phyloP scores from a whole-genome alignment of 192 early-diverging fungal species.

The Coemansia sp. region DNA sequence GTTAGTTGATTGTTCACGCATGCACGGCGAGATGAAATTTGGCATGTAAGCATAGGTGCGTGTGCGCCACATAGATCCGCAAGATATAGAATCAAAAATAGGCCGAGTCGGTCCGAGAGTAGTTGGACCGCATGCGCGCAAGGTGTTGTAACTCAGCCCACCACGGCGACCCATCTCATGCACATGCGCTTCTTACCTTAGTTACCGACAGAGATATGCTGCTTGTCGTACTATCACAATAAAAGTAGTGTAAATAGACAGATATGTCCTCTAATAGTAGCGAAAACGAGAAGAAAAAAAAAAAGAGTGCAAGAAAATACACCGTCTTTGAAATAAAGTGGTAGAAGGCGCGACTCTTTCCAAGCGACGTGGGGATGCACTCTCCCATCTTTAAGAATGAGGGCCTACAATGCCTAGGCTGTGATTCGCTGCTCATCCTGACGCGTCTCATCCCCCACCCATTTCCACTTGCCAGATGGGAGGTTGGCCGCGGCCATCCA shows the following conservation, averaged over 20 bases:
- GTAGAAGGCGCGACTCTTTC: neutral
- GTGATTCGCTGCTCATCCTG: neutral
- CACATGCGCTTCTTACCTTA: neutral
- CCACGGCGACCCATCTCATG: neutral
- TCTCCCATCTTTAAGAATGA: neutral
- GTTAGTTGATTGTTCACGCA: neutral
- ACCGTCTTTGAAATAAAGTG: neutral
- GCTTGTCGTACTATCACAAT: neutral
- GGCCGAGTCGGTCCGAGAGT: neutral
- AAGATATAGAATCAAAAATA: neutral
- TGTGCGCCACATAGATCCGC: neutral
- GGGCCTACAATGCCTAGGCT: neutral
- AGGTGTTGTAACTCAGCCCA: neutral
- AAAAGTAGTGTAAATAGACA: neutral
- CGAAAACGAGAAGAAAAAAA: constrained; percentile 1
- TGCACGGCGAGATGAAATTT: neutral
- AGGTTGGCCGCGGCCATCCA: neutral
- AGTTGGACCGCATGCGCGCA: neutral
- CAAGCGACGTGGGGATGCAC: neutral
- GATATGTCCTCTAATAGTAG: constrained; percentile 4
- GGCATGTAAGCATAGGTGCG: neutral
- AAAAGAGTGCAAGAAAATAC: neutral
- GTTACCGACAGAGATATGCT: neutral
- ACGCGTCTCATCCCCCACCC: neutral
- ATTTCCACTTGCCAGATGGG: neutral